phyloP scores from a whole-genome alignment of 2,329 filamentous ascomycete genomes.

The Colletotrichum siamense region DNA sequence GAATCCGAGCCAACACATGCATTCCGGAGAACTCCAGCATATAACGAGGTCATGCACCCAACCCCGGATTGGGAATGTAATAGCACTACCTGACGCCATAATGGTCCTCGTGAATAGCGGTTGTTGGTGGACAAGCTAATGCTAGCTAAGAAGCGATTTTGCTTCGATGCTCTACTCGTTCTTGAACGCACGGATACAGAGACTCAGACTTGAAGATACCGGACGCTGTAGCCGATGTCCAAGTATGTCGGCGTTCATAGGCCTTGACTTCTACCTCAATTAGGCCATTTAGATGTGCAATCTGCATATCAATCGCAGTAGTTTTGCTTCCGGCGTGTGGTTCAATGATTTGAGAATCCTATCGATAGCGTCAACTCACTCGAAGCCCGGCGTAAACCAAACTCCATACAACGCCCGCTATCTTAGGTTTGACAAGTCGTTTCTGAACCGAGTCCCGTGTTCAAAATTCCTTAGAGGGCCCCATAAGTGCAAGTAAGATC shows the following conservation, averaged over 20 bases:
- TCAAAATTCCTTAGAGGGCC: background rate
- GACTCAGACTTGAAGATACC: background rate
- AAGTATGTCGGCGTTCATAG: background rate
- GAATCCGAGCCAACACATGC: background rate
- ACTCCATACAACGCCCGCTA: background rate
- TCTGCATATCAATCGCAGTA: background rate
- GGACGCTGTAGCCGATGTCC: background rate
- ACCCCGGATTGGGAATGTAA: background rate
- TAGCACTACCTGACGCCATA: background rate
- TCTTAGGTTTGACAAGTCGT: background rate
- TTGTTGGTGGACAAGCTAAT: background rate
- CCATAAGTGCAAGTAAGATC: background rate
- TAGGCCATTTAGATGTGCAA: background rate
- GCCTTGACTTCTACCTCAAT: background rate
- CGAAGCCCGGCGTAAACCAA: background rate
- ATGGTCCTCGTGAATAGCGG: background rate
- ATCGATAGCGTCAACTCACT: background rate
- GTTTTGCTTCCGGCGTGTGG: background rate
- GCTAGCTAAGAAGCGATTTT: background rate
- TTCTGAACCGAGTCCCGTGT: background rate
- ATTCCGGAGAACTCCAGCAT: background rate
- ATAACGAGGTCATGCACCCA: background rate
- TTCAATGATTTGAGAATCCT: background rate
- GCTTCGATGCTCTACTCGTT: background rate
- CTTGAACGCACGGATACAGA: background rate